These are phyloP conservation scores for Pterocarpus macrocarpus DNA, from an alignment of 306 rosid genomes.

Conservation along the genomic window DNA sequence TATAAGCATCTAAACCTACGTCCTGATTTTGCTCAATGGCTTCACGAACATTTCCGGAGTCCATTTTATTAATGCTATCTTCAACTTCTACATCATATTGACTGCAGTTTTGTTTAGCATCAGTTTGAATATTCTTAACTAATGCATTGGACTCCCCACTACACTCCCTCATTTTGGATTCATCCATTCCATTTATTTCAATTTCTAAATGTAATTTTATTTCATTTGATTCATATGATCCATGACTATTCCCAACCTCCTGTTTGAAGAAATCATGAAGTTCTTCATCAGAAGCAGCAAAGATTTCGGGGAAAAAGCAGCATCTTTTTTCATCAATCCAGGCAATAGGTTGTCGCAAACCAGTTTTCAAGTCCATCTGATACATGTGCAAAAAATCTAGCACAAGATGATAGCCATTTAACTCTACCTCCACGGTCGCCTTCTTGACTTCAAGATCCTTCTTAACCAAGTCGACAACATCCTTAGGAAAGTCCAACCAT, in stretches of 20 bases:
- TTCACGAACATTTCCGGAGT: slow-evolving; percentile 52
- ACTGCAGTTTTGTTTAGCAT: slow-evolving; percentile 52
- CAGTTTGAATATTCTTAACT: slow-evolving; percentile 56
- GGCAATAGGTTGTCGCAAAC: slow-evolving; percentile 74
- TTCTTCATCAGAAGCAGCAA: slow-evolving; percentile 52
- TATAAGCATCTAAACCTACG: slow-evolving; percentile 47
- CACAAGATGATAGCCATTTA: slow-evolving; percentile 62
- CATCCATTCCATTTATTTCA: slow-evolving; percentile 68
- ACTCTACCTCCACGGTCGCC: slow-evolving; percentile 70
- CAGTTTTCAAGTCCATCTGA: slow-evolving; percentile 75
- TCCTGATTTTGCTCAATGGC: slow-evolving; percentile 46
- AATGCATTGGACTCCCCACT: slow-evolving; percentile 84
- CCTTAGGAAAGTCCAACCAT: slow-evolving; percentile 77
- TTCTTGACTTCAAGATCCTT: slow-evolving; percentile 72
- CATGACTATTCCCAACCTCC: slow-evolving; percentile 42
- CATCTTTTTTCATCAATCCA: slow-evolving; percentile 87
- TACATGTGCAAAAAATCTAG: slow-evolving; percentile 89
- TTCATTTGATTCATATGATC: slow-evolving; percentile 57
- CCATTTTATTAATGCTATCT: slow-evolving; percentile 62
- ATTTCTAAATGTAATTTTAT: slow-evolving; percentile 84
- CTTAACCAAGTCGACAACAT: slow-evolving; percentile 67
- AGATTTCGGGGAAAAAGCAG: slow-evolving; percentile 91
- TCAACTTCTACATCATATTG: slow-evolving; percentile 61
- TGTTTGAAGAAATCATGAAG: slow-evolving; percentile 39
- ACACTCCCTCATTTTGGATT: slow-evolving; percentile 63